Evolutionary conservation across 1,139 yeast species (phyloP).

Genomic region (Lodderomyces beijingensis): DNA sequence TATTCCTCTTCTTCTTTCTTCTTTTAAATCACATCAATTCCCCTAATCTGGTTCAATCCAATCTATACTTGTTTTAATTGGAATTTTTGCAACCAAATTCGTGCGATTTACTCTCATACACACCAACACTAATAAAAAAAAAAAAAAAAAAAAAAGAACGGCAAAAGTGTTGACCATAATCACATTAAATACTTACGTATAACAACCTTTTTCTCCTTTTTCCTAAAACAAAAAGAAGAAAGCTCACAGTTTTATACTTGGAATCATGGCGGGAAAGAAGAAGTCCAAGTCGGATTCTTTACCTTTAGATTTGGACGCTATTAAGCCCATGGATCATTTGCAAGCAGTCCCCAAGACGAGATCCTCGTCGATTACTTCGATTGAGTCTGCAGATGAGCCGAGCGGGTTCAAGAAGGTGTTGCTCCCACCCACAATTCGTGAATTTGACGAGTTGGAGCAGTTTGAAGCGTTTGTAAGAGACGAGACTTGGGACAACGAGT

Average conservation of each 20-base stretch:
- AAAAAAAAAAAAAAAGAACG: constrained; percentile 1
- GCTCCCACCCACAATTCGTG: constrained; percentile 40
- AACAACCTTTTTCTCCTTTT: no score
- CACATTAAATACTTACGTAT: constrained; percentile 1
- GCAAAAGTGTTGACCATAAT: background rate
- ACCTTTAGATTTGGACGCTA: constrained; percentile 32
- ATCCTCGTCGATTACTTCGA: constrained; percentile 27
- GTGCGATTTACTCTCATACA: no score
- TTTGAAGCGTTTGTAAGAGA: constrained; percentile 65
- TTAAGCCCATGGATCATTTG: constrained; percentile 38
- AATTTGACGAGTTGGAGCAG: constrained; percentile 59
- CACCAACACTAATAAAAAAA: no score
- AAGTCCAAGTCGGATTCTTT: constrained; percentile 12
- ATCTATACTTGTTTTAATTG: no score
- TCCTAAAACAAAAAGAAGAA: no score
- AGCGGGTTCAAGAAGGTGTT: constrained; percentile 25
- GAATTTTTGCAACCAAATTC: constrained; percentile 1
- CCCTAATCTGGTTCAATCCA: no score
- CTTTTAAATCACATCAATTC: no score
- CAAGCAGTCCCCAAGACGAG: constrained; percentile 37
- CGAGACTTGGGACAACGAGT: constrained; percentile 74
- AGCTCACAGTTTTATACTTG: background rate
- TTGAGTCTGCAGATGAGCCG: constrained; percentile 31
- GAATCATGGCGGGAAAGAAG: constrained; percentile 14
- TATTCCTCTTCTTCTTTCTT: no score